Percentiles rank a stretch among this genome's conserved stretches.
phyloP scores from a whole-genome alignment of 306 rosid species.

The Trifolium repens region DNA sequence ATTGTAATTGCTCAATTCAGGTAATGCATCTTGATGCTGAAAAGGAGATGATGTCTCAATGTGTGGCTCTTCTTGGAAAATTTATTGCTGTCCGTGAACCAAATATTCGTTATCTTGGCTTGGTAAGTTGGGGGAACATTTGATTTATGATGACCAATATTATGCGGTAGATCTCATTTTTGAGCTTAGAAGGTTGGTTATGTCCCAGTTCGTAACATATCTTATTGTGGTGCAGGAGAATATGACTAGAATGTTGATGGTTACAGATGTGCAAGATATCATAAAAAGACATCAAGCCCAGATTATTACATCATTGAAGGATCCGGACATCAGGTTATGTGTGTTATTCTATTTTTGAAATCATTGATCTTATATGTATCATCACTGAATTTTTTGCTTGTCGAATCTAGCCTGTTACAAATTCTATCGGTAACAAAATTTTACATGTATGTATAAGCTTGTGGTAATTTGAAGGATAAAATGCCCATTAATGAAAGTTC shows the following conservation, averaged over 20 bases:
- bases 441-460: slow-evolving; percentile 7
- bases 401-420: slow-evolving; percentile 1
- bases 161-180: slow-evolving; percentile 14
- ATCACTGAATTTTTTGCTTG: slow-evolving; percentile 24
- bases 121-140: slow-evolving; percentile 62
- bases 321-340: slow-evolving; percentile 95
- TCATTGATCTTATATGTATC: slow-evolving; percentile 27
- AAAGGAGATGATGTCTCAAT: slow-evolving; percentile 99
- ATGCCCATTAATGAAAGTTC: slow-evolving; percentile 13
- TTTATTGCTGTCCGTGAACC: slow-evolving; percentile 99
- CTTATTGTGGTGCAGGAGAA: slow-evolving; percentile 78
- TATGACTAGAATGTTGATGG: slow-evolving; percentile 98
- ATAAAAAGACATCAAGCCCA: slow-evolving; percentile 99
- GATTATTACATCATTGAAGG: slow-evolving; percentile 96
- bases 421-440: slow-evolving; percentile 9
- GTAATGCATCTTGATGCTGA: slow-evolving; percentile 99
- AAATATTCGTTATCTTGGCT: slow-evolving; percentile 95
- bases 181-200: slow-evolving; percentile 37
- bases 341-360: slow-evolving; percentile 41
- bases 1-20: slow-evolving; percentile 55
- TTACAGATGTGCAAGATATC: slow-evolving; percentile 97
- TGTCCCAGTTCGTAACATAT: slow-evolving; percentile 40
- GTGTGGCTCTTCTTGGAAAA: slow-evolving; percentile 99
- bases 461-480: slow-evolving; percentile 15
- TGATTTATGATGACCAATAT: slow-evolving; percentile 26